These are phyloP conservation scores for Cucurbita maxima DNA, from an alignment of 306 rosid genomes.

Conservation along the genomic window DNA sequence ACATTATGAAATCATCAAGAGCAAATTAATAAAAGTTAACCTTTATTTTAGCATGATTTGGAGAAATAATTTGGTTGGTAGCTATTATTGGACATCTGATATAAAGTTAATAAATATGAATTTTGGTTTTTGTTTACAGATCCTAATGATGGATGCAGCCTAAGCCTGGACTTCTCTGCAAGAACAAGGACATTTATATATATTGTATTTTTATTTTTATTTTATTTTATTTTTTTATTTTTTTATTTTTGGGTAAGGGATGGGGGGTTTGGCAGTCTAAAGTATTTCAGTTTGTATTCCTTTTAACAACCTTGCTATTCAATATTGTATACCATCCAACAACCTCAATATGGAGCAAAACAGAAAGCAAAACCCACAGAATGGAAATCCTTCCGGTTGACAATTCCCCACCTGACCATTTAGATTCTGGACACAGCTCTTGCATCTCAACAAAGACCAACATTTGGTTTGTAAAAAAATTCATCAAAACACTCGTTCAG, in stretches of 20 bases:
- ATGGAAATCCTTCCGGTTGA: not conserved
- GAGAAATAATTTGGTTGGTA: not conserved
- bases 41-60: not conserved
- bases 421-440: not conserved
- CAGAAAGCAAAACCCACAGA: not conserved
- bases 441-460: not conserved
- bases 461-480: not conserved
- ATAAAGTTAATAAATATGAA: not conserved
- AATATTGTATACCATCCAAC: not conserved
- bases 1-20: not conserved
- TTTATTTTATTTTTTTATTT: too few species aligned
- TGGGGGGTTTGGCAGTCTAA: not conserved
- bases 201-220: not conserved
- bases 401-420: not conserved
- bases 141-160: not conserved
- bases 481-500: not conserved
- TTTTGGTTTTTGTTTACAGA: not conserved
- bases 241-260: too few species aligned
- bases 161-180: not conserved
- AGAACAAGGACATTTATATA: not conserved
- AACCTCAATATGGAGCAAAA: not conserved
- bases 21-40: conserved; percentile 6
- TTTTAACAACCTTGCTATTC: not conserved
- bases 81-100: not conserved
- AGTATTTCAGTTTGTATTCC: not conserved